Evolutionary conservation across 768 basidiomycete species (phyloP).

Genomic region (Crassisporium funariophilum): DNA sequence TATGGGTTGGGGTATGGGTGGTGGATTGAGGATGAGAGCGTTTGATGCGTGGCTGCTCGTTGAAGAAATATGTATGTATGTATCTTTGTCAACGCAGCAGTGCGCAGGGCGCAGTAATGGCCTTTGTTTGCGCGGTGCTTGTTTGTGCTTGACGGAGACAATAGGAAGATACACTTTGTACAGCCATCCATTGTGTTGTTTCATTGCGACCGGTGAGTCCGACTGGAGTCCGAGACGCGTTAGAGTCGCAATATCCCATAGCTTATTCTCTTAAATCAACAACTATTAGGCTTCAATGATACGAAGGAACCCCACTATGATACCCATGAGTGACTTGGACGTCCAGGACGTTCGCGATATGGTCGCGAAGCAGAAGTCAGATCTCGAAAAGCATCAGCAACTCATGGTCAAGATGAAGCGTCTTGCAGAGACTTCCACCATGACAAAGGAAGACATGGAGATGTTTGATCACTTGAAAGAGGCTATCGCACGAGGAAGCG

Average conservation of each 20-base stretch:
- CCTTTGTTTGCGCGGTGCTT: conserved; percentile 20
- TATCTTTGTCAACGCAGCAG: conserved; percentile 18
- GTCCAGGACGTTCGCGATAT: conserved; percentile 77
- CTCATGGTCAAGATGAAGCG: conserved; percentile 47
- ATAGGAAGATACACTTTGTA: conserved; percentile 9
- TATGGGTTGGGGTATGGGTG: conserved; percentile 14
- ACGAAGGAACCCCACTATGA: conserved; percentile 73
- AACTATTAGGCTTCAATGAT: conserved; percentile 50
- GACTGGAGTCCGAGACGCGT: too few species aligned
- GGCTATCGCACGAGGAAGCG: conserved; percentile 12
- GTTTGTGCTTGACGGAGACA: conserved; percentile 9
- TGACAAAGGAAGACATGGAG: conserved; percentile 31
- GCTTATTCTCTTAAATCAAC: conserved; percentile 10
- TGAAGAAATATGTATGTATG: conserved; percentile 14
- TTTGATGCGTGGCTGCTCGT: conserved; percentile 17
- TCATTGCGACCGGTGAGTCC: conserved; percentile 6
- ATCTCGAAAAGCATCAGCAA: conserved; percentile 41
- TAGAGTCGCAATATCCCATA: too few species aligned
- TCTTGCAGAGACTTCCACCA: conserved; percentile 41
- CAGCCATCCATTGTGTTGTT: conserved; percentile 20
- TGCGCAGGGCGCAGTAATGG: conserved; percentile 17
- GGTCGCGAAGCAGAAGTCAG: conserved; percentile 49
- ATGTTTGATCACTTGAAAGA: conserved; percentile 29
- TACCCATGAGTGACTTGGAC: conserved; percentile 75
- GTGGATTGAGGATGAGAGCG: conserved; percentile 14